Conservation (phyloP, 2,329 filamentous ascomycete species). For the Teratosphaeria nubilosa region DNA sequence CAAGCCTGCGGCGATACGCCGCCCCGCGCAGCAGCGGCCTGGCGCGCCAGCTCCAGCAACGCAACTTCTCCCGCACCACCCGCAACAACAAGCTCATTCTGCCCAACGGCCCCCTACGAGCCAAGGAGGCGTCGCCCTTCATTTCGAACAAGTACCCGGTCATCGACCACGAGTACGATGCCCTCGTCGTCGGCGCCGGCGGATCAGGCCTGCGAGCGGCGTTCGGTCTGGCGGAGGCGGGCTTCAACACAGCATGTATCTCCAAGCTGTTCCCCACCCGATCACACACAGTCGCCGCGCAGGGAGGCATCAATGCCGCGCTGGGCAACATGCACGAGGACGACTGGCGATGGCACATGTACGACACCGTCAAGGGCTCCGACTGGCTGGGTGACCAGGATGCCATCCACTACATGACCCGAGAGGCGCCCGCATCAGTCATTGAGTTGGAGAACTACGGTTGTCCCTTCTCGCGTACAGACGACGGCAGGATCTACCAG, state of each 20-base stretch:
- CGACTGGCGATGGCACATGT: slow-evolving; percentile 99
- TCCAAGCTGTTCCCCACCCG: slow-evolving; percentile 76
- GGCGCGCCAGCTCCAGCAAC: slow-evolving; percentile 30
- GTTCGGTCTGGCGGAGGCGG: slow-evolving; percentile 77
- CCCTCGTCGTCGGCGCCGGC: slow-evolving; percentile 80
- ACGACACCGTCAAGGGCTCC: slow-evolving; percentile 95
- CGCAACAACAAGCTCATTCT: slow-evolving; percentile 76
- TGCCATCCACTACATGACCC: slow-evolving; percentile 97
- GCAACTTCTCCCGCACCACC: slow-evolving; percentile 75
- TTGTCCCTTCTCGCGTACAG: slow-evolving; percentile 91
- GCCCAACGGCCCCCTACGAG: slow-evolving; percentile 67
- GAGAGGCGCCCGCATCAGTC: slow-evolving; percentile 82
- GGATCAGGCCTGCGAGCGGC: slow-evolving; percentile 73
- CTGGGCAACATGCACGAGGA: slow-evolving; percentile 96
- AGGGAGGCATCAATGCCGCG: slow-evolving; percentile 77
- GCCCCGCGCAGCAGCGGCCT: slow-evolving; percentile 18
- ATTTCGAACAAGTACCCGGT: slow-evolving; percentile 87
- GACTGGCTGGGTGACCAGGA: slow-evolving; percentile 98
- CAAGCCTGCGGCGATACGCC: slow-evolving; percentile 25
- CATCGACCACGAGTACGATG: slow-evolving; percentile 99
- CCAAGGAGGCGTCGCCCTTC: slow-evolving; percentile 83
- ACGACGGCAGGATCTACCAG: slow-evolving; percentile 96
- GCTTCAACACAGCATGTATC: slow-evolving; percentile 84
- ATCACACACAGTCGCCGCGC: slow-evolving; percentile 68
- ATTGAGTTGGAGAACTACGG: slow-evolving; percentile 96